phyloP scores from a whole-genome alignment of 176 grass and related monocot genomes.

The Carex littledalei region DNA sequence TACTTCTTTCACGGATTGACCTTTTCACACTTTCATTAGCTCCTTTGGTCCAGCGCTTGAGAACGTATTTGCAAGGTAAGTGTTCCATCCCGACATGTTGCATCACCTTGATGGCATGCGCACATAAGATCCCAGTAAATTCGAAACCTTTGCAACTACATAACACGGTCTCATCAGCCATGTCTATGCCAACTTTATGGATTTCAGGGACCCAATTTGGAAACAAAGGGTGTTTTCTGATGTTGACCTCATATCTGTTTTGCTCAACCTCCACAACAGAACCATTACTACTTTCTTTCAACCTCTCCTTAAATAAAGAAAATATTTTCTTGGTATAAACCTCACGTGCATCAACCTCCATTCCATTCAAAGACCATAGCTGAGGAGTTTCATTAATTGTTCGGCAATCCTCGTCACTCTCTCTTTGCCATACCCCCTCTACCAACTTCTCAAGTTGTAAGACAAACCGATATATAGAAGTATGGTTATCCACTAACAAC shows the following conservation, averaged over 20 bases:
- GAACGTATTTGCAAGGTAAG: background rate
- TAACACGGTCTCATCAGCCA: background rate
- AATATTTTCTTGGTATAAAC: background rate
- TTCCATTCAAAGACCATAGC: background rate
- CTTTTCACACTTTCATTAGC: background rate
- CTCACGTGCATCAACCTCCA: background rate
- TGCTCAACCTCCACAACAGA: background rate
- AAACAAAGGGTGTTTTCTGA: background rate
- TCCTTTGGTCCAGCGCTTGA: background rate
- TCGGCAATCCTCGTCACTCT: background rate
- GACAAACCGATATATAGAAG: background rate
- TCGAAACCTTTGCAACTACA: background rate
- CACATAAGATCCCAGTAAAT: background rate
- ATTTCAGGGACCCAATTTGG: background rate
- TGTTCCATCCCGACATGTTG: background rate
- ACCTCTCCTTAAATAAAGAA: background rate
- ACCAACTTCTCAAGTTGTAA: background rate
- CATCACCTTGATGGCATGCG: background rate
- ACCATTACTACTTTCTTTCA: background rate
- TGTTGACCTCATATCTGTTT: background rate
- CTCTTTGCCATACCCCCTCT: background rate
- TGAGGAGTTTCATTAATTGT: background rate
- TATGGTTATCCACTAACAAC: background rate
- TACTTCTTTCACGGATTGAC: no score
- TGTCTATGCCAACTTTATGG: background rate